These are phyloP conservation scores for Pythium rhizo-oryzae DNA, from an alignment of 352 stramenopile species.

Conservation along the genomic window DNA sequence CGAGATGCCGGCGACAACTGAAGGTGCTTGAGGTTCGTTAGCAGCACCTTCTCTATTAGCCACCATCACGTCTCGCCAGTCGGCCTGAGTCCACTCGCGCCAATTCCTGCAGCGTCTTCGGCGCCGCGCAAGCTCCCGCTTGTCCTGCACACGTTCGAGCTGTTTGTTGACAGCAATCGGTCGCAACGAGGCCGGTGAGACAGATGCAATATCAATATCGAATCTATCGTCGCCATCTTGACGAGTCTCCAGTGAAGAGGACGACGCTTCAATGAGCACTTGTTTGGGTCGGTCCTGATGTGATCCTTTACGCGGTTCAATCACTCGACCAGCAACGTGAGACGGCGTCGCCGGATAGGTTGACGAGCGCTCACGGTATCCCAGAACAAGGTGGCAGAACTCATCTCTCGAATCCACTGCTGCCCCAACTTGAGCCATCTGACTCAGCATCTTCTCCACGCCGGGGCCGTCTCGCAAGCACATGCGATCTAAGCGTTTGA, in stretches of 20 bases:
- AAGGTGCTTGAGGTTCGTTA: not conserved
- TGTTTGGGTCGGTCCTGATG: not conserved
- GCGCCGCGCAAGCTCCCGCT: slow-evolving; percentile 15
- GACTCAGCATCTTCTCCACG: slow-evolving; percentile 26
- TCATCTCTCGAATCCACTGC: slow-evolving; percentile 44
- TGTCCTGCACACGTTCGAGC: slow-evolving; percentile 18
- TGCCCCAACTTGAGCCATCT: slow-evolving; percentile 14
- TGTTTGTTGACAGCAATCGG: slow-evolving; percentile 16
- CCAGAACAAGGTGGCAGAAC: slow-evolving; percentile 71
- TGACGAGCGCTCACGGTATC: slow-evolving; percentile 37
- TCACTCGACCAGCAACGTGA: not conserved
- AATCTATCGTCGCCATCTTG: not conserved
- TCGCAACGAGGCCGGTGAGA: not conserved
- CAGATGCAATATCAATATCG: not conserved
- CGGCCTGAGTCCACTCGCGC: slow-evolving; percentile 26
- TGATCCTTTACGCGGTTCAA: not conserved
- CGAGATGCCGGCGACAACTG: not conserved
- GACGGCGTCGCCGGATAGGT: not conserved
- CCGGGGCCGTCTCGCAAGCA: slow-evolving; percentile 33
- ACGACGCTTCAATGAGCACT: not conserved
- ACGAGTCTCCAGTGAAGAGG: not conserved
- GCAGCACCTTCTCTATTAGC: not conserved
- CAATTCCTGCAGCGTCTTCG: slow-evolving; percentile 23
- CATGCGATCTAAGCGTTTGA: slow-evolving; percentile 64
- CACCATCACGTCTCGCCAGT: slow-evolving; percentile 13